Base-by-base conservation (phyloP, 306 rosid species). In the Vachellia collinsii region DNA sequence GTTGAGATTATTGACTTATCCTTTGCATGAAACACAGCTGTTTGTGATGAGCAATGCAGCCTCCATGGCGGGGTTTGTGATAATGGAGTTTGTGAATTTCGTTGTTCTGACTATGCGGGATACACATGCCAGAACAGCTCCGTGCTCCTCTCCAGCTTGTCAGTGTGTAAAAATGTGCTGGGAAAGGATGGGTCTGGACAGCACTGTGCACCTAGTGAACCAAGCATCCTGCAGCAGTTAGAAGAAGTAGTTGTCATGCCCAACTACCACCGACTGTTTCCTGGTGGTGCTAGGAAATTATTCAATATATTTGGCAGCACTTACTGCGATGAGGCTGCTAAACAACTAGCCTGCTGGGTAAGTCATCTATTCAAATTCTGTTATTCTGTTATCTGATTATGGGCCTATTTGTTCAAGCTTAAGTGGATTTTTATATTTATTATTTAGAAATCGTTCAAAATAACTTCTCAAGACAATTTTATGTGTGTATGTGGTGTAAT, bases 51-150 rank as follows among this genome's bases (percentile, higher is more conserved):
- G 82, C 99, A 94, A 86, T 94, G 99, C 88, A 94, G 99, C 84
- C 97, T 94, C 71, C 97, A 94, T 77, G 99, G 99, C 4, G 99
- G 99, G 77, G 99, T 94, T 75, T 94, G 97, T 86, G 99, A 94
- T 84, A 88, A 94, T 82, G 99, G 99, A 62, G 88, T 93, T 75
- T 94, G 99, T 63, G 99, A 94, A 83, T 94, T 94, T 88, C 97
- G 99, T 11, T 94, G 99, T 83, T 92, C 99, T 36, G 99, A 94
- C 83, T 94, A 94, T 56, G 97, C 99, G 6, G 99, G 99, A 75
- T 93, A 94, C 85, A 93, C 97, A 4, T 94, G 99, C 92, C 99
- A 91, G 88, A 94, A 93, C 87, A 94, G 97, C 86, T 88, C 97
- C 70, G 74, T 39, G 83, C 97, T 93, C 70, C 86, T 90, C 56